Evolutionary conservation across 345 rosid genomes (phyloP).

Genomic region (Fremontodendron californicum): DNA sequence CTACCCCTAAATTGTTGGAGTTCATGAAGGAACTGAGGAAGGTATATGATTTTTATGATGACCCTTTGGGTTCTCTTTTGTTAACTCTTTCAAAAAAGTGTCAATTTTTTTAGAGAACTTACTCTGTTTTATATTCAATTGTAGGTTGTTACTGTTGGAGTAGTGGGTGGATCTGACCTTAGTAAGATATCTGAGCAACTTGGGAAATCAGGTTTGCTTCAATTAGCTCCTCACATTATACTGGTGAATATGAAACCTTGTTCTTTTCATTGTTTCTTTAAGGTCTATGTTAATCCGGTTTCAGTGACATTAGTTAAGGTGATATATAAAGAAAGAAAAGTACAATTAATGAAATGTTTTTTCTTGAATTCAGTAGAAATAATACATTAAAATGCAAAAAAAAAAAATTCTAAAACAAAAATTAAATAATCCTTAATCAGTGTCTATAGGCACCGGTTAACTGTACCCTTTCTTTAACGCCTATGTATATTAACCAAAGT

Average conservation of each 20-base stretch:
- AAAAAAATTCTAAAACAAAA: too few relatives aligned
- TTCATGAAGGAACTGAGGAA: slow-evolving; percentile 73
- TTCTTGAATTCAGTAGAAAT: too few relatives aligned
- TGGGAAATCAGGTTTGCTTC: slow-evolving; percentile 62
- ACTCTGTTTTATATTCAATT: slow-evolving; percentile 13
- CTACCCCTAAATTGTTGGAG: slow-evolving; percentile 51
- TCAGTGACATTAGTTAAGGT: too few relatives aligned
- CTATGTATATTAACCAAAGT: background rate
- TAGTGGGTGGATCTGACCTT: slow-evolving; percentile 97
- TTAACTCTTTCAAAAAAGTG: background rate
- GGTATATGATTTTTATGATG: slow-evolving; percentile 35
- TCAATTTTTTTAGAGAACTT: background rate
- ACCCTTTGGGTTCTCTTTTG: background rate
- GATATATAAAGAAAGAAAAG: too few relatives aligned
- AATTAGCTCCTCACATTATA: background rate
- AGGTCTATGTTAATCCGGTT: too few relatives aligned
- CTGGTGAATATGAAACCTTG: background rate
- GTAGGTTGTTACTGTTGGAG: slow-evolving; percentile 82
- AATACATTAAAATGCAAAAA: too few relatives aligned
- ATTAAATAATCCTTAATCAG: too few relatives aligned
- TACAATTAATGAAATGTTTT: too few relatives aligned
- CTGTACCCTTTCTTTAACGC: too few relatives aligned
- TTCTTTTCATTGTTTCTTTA: background rate
- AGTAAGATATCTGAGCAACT: slow-evolving; percentile 91
- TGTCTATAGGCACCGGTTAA: too few relatives aligned